Evolutionary conservation across 257 asterid genomes (phyloP), one percentile per base, ranked within the genome.

Genomic region (Solanum verrucosum): DNA sequence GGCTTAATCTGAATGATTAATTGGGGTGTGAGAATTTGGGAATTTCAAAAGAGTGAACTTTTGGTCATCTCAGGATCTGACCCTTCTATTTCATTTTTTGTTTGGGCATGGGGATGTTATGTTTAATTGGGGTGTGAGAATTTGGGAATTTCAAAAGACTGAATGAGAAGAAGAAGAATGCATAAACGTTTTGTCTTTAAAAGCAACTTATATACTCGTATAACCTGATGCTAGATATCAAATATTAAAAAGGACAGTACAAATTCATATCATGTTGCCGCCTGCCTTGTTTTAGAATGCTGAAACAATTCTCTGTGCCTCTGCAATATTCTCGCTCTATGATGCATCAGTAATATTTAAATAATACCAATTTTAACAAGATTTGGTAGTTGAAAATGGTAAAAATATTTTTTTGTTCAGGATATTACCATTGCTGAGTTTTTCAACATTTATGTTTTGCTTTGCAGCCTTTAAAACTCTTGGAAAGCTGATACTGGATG

Each of bases 401-500:
- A 29, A 37, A 49, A n/a, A 34, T 75, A 5, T 15, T 12, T n/a
- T 38, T 37, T 75, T 38, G 33, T 75, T 75, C 83, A 23, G 12
- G 59, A 38, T 75, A n/a, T 75, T 27, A 21, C 23, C 83, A 23
- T 20, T 75, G 27, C 49, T 20, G 49, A 83, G 85, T 52, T 84
- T 37, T 75, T 84, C 35, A 83, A 82, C 18, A 44, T 77, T 65
- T 59, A 25, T 73, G 33, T 33, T 37, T 60, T 71, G 65, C 59
- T 65, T 6, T 89, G 87, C 91, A 95, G 99, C 94, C 49, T 96
- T 96, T 89, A 96, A 96, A 90, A 92, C 94, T 84, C 96, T 96
- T 63, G 98, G 99, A 85, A 94, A 93, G 94, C 91, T 96, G 92
- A 93, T 96, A 89, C 93, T 95, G 89, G 98, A 96, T 90, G 99